A percentile compares a stretch with the other conserved stretches of the same genome.
phyloP scores from a whole-genome alignment of 768 basidiomycete genomes.

The Gymnopilus dilepis region DNA sequence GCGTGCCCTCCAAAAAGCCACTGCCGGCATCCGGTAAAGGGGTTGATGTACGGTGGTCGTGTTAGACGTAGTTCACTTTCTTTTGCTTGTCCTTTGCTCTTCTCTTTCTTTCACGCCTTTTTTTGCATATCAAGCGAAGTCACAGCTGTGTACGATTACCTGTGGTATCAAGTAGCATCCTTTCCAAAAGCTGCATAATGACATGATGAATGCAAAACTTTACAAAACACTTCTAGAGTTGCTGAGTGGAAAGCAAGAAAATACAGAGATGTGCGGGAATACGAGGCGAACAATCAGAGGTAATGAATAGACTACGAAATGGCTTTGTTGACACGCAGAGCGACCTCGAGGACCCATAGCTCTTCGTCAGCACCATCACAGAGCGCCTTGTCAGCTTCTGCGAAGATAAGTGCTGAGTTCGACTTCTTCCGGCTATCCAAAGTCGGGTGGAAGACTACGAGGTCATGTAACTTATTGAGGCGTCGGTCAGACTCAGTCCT shows the following conservation, averaged over 20 bases:
- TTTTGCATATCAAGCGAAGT: slow-evolving; percentile 36
- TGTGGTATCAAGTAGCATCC: slow-evolving; percentile 27
- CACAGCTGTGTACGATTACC: slow-evolving; percentile 28
- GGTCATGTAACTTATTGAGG: slow-evolving; percentile 81
- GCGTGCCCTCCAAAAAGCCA: slow-evolving; percentile 97
- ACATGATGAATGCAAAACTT: slow-evolving; percentile 18
- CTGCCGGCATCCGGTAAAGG: slow-evolving; percentile 81
- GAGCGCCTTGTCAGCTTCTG: slow-evolving; percentile 94
- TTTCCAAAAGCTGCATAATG: slow-evolving; percentile 21
- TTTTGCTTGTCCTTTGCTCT: slow-evolving; percentile 23
- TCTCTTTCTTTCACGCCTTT: slow-evolving; percentile 26
- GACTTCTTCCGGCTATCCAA: slow-evolving; percentile 84
- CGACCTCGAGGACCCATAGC: slow-evolving; percentile 90
- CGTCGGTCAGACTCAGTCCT: not conserved
- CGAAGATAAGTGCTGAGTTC: slow-evolving; percentile 79
- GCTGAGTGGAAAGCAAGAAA: slow-evolving; percentile 5
- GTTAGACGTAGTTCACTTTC: slow-evolving; percentile 30
- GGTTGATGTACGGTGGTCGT: slow-evolving; percentile 20
- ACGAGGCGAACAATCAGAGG: slow-evolving; percentile 2
- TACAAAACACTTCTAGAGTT: not conserved
- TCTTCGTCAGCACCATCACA: slow-evolving; percentile 98
- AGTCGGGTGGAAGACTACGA: slow-evolving; percentile 82
- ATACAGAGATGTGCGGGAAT: slow-evolving; percentile 13
- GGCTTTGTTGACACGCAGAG: slow-evolving; percentile 75
- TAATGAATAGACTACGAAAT: slow-evolving; percentile 36